A percentile compares a stretch with the other conserved stretches of the same genome.
These are phyloP conservation scores for Zhuliangozyma blackwelliae DNA, from an alignment of 1,139 yeast species.

Conservation along the genomic window DNA sequence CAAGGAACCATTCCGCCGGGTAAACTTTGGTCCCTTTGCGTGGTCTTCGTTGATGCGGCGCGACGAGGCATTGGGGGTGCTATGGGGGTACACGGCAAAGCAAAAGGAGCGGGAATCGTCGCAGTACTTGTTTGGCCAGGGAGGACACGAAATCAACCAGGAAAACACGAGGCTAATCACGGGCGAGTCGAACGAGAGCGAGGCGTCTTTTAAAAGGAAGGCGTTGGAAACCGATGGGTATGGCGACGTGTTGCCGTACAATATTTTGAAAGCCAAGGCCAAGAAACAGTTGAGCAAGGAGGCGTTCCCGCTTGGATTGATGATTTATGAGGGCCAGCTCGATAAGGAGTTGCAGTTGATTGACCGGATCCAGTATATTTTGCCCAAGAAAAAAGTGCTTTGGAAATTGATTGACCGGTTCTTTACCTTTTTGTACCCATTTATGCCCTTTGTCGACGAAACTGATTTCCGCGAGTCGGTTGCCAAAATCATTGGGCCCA, in stretches of 20 bases:
- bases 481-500: slow-evolving; percentile 23
- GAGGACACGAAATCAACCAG: slow-evolving; percentile 18
- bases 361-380: slow-evolving; percentile 25
- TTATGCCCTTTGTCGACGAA: slow-evolving; percentile 36
- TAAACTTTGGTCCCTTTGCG: slow-evolving; percentile 47
- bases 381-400: slow-evolving; percentile 29
- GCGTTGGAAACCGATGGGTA: slow-evolving; percentile 34
- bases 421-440: slow-evolving; percentile 31
- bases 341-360: slow-evolving; percentile 28
- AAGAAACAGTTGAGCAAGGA: slow-evolving; percentile 14
- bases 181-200: slow-evolving; percentile 11
- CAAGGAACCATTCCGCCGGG: slow-evolving; percentile 29
- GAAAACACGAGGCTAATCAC: slow-evolving; percentile 22
- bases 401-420: slow-evolving; percentile 30
- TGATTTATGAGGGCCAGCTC: slow-evolving; percentile 25
- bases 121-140: slow-evolving; percentile 15
- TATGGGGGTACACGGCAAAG: slow-evolving; percentile 29
- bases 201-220: slow-evolving; percentile 23
- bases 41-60: slow-evolving; percentile 46
- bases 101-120: slow-evolving; percentile 21
- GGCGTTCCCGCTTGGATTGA: slow-evolving; percentile 25
- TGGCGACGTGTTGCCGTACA: slow-evolving; percentile 34
- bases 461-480: slow-evolving; percentile 17
- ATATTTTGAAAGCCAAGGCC: slow-evolving; percentile 18
- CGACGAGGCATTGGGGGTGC: slow-evolving; percentile 39